Base-by-base conservation (phyloP, 139 green algal genomes). In the Coelastrella sp. region DNA sequence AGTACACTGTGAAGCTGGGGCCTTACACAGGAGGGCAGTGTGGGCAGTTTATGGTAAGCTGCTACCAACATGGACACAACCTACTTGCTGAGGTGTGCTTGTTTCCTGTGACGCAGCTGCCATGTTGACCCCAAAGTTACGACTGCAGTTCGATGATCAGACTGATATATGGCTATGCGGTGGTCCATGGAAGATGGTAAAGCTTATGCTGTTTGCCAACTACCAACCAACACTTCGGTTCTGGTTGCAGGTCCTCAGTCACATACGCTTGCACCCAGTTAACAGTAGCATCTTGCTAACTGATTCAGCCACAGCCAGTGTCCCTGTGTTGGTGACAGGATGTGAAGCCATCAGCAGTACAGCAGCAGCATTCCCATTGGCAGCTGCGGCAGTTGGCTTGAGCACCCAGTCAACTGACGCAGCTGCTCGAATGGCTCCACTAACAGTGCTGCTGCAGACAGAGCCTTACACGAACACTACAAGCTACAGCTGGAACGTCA, bases 361-460 rank as follows among this genome's bases (percentile, higher is more conserved):
- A 15, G 53, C 75, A 38, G 62, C 63, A 32, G 79, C 79, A 57
- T 40, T 32, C 27, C 30, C 48, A 32, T 13, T 85, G 17, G 40
- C 77, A 60, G 59, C 57, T 40, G 77, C 77, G 38, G 77, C 77
- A 21, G 9, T 75, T n/a, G n/a, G n/a, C n/a, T n/a, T n/a, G n/a
- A n/a, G n/a, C 40, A 57, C 17, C 23, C 4, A 41, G 7, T 19
- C n/a, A 3, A 37, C 23, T 27, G 34, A 23, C 71, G n/a, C 2
- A 21, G 43, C 71, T 11, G 48, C 73, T n/a, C 25, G 34, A 6
- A 62, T 85, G 62, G 34, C 63, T 21, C 79, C 74, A 34, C 40
- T 67, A 23, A 35, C 71, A 17, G 5, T 85, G 6, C n/a, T 30
- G 3, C 4, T 74, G 27, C 11, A 32, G 5, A 34, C 13, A 15